Conservation (phyloP, 176 grass and related monocot species). For the Paspalum notatum region DNA sequence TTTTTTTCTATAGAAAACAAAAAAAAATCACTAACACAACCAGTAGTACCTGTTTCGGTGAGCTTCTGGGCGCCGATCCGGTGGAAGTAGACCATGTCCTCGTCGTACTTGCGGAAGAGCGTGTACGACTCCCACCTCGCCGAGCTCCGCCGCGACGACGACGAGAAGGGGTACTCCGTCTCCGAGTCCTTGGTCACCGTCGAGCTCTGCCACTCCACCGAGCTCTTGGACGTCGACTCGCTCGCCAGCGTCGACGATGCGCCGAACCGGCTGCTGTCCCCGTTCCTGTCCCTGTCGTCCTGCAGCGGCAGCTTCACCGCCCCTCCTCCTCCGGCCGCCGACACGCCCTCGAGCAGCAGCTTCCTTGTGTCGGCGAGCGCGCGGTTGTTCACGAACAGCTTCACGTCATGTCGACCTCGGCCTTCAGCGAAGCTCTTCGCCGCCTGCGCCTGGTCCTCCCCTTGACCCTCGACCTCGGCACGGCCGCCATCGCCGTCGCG, state of each 20-base stretch:
- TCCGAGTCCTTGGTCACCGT: conserved; percentile 80
- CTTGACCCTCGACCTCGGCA: background rate
- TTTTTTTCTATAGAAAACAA: background rate
- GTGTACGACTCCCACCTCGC: conserved; percentile 90
- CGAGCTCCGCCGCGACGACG: conserved; percentile 89
- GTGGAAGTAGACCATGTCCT: conserved; percentile 96
- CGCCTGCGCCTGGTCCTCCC: background rate
- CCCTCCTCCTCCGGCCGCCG: conserved; percentile 3
- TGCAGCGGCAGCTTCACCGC: background rate
- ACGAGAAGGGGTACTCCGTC: conserved; percentile 87
- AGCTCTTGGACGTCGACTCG: conserved; percentile 97
- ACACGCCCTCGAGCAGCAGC: conserved; percentile 31
- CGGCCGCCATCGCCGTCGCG: background rate
- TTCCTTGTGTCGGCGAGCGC: conserved; percentile 42
- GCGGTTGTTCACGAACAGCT: conserved; percentile 33
- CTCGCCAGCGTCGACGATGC: conserved; percentile 68
- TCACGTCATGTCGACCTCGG: conserved; percentile 1
- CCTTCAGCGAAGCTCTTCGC: background rate
- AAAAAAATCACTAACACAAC: background rate
- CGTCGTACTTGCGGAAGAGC: conserved; percentile 87
- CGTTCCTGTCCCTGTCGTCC: conserved; percentile 28
- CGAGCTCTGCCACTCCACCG: conserved; percentile 91
- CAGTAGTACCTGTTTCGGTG: conserved; percentile 72
- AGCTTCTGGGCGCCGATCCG: conserved; percentile 85
- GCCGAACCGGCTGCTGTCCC: conserved; percentile 49